These are phyloP conservation scores for Seiridium cupressi DNA, from an alignment of 2,329 filamentous ascomycete genomes.

Conservation along the genomic window DNA sequence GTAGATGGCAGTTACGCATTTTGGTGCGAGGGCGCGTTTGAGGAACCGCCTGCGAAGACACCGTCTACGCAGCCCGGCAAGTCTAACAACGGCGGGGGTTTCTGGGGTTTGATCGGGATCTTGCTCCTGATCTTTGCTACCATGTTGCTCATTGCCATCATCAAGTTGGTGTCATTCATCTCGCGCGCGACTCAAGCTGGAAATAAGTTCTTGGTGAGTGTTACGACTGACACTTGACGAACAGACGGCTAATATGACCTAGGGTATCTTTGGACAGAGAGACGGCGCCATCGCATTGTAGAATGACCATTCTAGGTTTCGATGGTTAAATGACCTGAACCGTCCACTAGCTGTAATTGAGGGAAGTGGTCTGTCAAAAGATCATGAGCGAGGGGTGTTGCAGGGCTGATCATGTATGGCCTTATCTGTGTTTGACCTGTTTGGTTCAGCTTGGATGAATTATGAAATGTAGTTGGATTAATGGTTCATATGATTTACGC, in stretches of 20 bases:
- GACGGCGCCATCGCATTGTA: background rate
- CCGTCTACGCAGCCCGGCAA: background rate
- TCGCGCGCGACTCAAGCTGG: background rate
- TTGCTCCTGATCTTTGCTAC: background rate
- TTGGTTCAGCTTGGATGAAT: too few relatives aligned
- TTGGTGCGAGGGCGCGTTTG: constrained; percentile 4
- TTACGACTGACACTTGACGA: too few relatives aligned
- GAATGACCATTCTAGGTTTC: background rate
- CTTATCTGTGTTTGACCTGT: too few relatives aligned
- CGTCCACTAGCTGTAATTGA: background rate
- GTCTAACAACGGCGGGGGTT: background rate
- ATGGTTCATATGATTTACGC: too few relatives aligned
- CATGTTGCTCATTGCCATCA: background rate
- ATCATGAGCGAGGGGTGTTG: too few relatives aligned
- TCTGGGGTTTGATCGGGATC: background rate
- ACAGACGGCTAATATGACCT: background rate
- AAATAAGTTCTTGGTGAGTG: constrained; percentile 1
- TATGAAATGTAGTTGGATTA: too few relatives aligned
- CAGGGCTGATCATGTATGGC: too few relatives aligned
- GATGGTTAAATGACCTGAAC: background rate
- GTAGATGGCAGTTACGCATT: constrained; percentile 4
- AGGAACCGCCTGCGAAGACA: constrained; percentile 16
- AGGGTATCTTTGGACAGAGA: constrained; percentile 3
- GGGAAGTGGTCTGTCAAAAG: background rate
- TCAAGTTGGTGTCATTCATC: background rate